A percentile compares a stretch with the other conserved stretches of the same genome.
Evolutionary conservation across 2,329 filamentous ascomycete species (phyloP).

Genomic region (Alternaria alternata): DNA sequence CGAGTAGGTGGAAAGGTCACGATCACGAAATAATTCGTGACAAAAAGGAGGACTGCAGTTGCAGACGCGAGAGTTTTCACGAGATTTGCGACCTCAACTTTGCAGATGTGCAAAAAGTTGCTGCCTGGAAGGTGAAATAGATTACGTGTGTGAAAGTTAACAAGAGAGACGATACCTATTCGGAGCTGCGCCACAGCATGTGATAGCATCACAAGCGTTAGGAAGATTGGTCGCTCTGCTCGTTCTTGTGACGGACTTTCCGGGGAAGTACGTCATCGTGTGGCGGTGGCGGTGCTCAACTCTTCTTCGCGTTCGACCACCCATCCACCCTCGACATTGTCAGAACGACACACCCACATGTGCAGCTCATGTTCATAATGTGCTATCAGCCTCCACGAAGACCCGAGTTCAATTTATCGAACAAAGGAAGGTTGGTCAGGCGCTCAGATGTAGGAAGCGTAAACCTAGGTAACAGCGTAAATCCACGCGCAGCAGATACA

Average conservation of each 20-base stretch:
- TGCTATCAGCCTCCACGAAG: neutral
- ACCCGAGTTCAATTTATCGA: neutral
- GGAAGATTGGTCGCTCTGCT: neutral
- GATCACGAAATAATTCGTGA: neutral
- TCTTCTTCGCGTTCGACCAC: neutral
- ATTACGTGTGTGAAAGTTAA: slow-evolving; percentile 25
- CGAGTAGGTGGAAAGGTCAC: slow-evolving; percentile 11
- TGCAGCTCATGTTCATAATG: neutral
- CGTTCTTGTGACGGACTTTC: slow-evolving; percentile 12
- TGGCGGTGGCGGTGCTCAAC: slow-evolving; percentile 21
- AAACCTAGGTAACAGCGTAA: neutral
- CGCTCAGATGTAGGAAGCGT: neutral
- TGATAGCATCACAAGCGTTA: slow-evolving; percentile 22
- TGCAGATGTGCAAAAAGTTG: slow-evolving; percentile 32
- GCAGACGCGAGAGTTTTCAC: neutral
- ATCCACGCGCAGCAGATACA: neutral
- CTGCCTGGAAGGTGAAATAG: slow-evolving; percentile 36
- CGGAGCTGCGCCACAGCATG: slow-evolving; percentile 37
- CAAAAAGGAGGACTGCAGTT: neutral
- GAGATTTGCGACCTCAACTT: neutral
- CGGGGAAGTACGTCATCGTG: slow-evolving; percentile 16
- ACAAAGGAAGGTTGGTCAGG: neutral
- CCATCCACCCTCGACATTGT: neutral
- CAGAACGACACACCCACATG: neutral
- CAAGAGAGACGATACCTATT: slow-evolving; percentile 31